Evolutionary conservation across 2,329 filamentous ascomycete species (phyloP), one percentile per base, ranked within the genome.

Genomic region (Ophiocordyceps unilateralis): DNA sequence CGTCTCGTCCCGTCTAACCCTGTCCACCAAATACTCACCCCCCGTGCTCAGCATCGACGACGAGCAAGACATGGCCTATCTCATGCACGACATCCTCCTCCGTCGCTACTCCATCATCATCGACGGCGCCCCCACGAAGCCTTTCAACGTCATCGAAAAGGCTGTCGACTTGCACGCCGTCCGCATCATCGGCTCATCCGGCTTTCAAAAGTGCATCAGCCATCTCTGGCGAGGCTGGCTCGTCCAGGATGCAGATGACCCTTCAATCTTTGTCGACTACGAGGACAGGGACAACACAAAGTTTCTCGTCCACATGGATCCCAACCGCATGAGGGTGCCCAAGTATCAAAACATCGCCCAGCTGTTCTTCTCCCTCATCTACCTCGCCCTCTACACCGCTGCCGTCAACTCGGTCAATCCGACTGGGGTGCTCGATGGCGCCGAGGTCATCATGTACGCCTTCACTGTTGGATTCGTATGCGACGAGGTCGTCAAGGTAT

Each of bases 171-270:
- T 96, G 22, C 91, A 98, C 58, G 86, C 89, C 1, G 68, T 96
- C 39, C 72, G 75, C 14, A 78, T 98, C 40, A 96, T 96, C 48
- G 86, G 86, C 2, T 89, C 83, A 1, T 87, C 85, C 0, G 89
- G 91, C 22, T 98, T 96, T 59, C 91, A 96, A 51, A 94, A 93
- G 64, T 96, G 89, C 57, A 86, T 96, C 54, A 76, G 72, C 48
- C 86, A 93, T 56, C 77, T 98, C 9, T 98, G 91, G 91, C 77
- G 78, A 47, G 91, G 91, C 20, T 98, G 91, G 91, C 69, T 96
- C 9, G 79, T 94, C n/a, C 91, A 98, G 58, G 86, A 95, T 50
- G 87, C 95, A 52, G 72, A 88, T 41, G 88, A 96, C 52, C 83
- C 89, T 0, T 78, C 80, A n/a, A 78, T 78, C 42, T 98, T 98